These are phyloP conservation scores for Fusarium chuoi DNA, from an alignment of 2,329 filamentous ascomycete genomes.

Conservation along the genomic window DNA sequence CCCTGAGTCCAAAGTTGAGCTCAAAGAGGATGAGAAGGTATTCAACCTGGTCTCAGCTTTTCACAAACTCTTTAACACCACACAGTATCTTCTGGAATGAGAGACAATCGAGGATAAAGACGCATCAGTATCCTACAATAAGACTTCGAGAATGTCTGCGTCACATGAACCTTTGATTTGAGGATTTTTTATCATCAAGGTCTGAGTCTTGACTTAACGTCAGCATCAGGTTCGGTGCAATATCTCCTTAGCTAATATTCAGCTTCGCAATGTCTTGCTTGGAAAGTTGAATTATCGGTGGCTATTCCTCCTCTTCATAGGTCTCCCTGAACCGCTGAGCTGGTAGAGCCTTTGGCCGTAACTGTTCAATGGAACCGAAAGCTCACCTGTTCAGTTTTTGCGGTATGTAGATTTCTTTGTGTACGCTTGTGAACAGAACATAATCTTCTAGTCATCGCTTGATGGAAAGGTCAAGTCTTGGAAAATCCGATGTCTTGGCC, in stretches of 20 bases:
- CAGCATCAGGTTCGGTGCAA: neutral
- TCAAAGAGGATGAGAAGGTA: too few species aligned
- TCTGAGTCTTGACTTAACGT: neutral
- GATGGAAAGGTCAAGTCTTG: neutral
- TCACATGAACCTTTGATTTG: too few species aligned
- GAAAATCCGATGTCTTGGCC: neutral
- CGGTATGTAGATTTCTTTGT: neutral
- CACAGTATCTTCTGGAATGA: neutral
- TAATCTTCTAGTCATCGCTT: accelerated
- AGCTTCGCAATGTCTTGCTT: neutral
- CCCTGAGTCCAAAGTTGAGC: too few species aligned
- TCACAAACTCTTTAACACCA: neutral
- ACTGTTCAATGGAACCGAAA: neutral
- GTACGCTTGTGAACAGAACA: neutral
- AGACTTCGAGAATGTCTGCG: neutral
- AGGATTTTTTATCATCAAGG: neutral
- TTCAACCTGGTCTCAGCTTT: neutral
- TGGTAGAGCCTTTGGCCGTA: too few species aligned
- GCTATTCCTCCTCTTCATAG: neutral
- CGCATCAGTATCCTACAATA: neutral
- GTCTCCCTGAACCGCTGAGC: neutral
- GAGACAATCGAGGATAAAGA: neutral
- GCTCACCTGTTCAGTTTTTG: neutral
- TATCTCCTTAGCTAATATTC: neutral
- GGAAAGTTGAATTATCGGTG: accelerated